Base-by-base conservation (phyloP, 345 rosid species). In the Capsella bursapastoris region DNA sequence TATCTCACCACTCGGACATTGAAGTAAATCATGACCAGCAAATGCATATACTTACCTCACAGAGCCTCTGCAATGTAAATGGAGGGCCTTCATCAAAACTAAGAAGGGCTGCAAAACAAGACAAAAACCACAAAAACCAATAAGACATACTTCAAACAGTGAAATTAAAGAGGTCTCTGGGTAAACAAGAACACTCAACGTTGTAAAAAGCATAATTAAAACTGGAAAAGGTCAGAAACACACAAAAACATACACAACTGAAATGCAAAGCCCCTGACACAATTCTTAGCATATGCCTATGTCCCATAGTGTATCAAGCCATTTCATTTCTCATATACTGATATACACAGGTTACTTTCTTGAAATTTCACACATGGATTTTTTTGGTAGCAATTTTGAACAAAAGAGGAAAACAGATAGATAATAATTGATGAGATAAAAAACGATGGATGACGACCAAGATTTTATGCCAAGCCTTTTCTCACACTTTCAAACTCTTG, bases 21-120 rank as follows among this genome's bases (percentile, higher is more conserved):
- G 13, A 35, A 10, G 51, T 45, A 40, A 68, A 75, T 8, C 45
- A 66, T 52, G 45, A 40, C 15, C 40, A 62, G 40, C 5, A 68
- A 64, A 44, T 13, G 13, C 22, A 60, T 76, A 34, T 18, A 77
- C 78, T 75, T 66, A 91, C 98, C 96, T 94, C 97, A 41, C 97
- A 88, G 29, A 94, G 85, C 80, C 98, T 91, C 75, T 94, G 97
- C 71, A 94, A 81, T 35, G 98, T 94, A 84, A 94, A 94, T 47
- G 98, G 98, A 53, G 98, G 98, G 55, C 98, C 97, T 72, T 88
- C 92, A 16, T 76, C 82, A 55, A 90, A 94, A 76, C 82, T 82
- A 64, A 76, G 80, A 81, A 94, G 90, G 68, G 84, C 97, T 91
- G 88, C 56, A 71, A 62, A 78, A 55, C 44, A 75, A 35, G 66